Base-by-base conservation (phyloP, 495 filamentous ascomycete genomes). In the Lepidopterella palustris region DNA sequence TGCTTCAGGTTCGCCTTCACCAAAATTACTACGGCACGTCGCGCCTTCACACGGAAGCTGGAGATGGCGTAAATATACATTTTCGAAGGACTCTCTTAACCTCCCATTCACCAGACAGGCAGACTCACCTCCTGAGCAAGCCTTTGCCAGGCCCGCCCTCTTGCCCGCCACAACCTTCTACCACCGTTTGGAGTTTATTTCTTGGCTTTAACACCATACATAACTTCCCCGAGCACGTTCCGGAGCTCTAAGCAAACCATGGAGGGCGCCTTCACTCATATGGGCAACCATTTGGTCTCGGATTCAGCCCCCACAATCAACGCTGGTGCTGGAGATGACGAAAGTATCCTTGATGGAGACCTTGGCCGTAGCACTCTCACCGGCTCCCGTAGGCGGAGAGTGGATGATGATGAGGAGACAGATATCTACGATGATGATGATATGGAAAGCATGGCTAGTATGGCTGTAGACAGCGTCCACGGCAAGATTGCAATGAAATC, bases 391-490 rank as follows among this genome's bases (percentile, higher is more conserved):
- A 77, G 88, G 79, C 72, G 93, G 78, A 75, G 88, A 78, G 76
- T 69, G n/a, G 73, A 85, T 61, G 92, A 97, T 64, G 92, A 97
- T 67, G 90, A 96, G 59, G 84, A 81, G 48, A 88, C 88, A 25
- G 89, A 95, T 67, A 80, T 81, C 54, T 87, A 87, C 59, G 89
- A 90, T 49, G 90, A 96, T 63, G 93, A 97, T 62, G 93, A 97
- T 70, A 79, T 87, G 59, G 90, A 97, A 74, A 97, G 92, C 67
- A 79, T 95, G 67, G 86, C 87, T n/a, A 96, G 90, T 71, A 84
- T 88, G 47, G 84, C 88, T 3, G 81, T 91, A 32, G 87, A 89
- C 55, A 87, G 86, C 56, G 82, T 84, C 62, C 87, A 87, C 67
- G 78, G 80, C 59, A 80, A 90, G 56, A 81, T 47, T 32, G 55